Conservation (phyloP, 495 filamentous ascomycete species). For the Penicillium flavigenum region DNA sequence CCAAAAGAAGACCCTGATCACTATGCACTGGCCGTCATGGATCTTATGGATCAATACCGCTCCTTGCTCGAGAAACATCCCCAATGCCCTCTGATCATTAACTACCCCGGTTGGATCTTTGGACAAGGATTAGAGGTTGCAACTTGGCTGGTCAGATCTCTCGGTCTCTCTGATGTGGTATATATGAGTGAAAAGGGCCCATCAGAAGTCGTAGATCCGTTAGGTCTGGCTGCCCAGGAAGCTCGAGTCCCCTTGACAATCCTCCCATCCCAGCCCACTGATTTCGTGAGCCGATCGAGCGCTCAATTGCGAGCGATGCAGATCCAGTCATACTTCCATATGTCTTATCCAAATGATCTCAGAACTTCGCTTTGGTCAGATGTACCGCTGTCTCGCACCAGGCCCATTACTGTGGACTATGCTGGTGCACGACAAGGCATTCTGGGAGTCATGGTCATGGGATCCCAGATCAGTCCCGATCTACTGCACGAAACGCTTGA, state of each 20-base stretch:
- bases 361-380: slow-evolving; percentile 47
- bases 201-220: slow-evolving; percentile 58
- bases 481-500: slow-evolving; percentile 54
- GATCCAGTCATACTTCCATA: slow-evolving; percentile 75
- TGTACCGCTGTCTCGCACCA: slow-evolving; percentile 45
- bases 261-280: slow-evolving; percentile 57
- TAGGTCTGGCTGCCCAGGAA: slow-evolving; percentile 41
- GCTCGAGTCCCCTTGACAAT: slow-evolving; percentile 40
- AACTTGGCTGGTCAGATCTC: slow-evolving; percentile 55
- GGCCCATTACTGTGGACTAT: slow-evolving; percentile 58
- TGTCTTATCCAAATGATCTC: slow-evolving; percentile 35
- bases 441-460: slow-evolving; percentile 51
- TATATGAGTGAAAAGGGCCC: slow-evolving; percentile 76
- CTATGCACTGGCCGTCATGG: slow-evolving; percentile 64
- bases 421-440: slow-evolving; percentile 51
- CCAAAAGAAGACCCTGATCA: slow-evolving; percentile 69
- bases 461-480: slow-evolving; percentile 47
- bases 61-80: slow-evolving; percentile 40
- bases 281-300: slow-evolving; percentile 62
- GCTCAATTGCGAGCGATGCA: slow-evolving; percentile 76
- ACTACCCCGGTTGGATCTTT: slow-evolving; percentile 81
- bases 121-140: slow-evolving; percentile 72
- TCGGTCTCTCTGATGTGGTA: slow-evolving; percentile 58
- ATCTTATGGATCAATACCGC: slow-evolving; percentile 67
- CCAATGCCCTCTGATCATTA: slow-evolving; percentile 68